Conservation (phyloP, 768 basidiomycete species). For the Amanita rimosa region DNA sequence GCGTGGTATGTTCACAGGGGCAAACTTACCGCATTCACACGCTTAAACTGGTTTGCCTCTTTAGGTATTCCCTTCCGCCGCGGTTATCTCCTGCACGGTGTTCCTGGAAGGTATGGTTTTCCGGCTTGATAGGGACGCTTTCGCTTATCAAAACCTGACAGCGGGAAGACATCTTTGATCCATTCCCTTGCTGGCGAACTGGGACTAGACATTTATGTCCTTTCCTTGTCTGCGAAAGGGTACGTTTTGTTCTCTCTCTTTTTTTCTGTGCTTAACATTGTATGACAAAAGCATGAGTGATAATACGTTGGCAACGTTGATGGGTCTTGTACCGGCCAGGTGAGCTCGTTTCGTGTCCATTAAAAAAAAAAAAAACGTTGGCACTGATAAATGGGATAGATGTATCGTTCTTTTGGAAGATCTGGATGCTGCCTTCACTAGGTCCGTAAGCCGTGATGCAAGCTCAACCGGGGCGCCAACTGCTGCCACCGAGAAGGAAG, state of each 20-base stretch:
- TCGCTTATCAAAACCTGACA: slow-evolving; percentile 16
- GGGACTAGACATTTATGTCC: slow-evolving; percentile 83
- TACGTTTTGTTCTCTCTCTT: slow-evolving; percentile 19
- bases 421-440: slow-evolving; percentile 86
- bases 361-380: background rate
- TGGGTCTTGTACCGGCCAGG: slow-evolving; percentile 84
- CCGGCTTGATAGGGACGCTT: slow-evolving; percentile 1
- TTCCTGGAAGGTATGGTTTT: slow-evolving; percentile 66
- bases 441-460: slow-evolving; percentile 73
- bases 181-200: slow-evolving; percentile 81
- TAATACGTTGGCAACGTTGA: slow-evolving; percentile 75
- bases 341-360: slow-evolving; percentile 17
- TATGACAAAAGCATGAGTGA: slow-evolving; percentile 65
- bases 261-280: slow-evolving; percentile 3
- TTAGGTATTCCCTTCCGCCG: slow-evolving; percentile 81
- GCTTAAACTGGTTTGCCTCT: slow-evolving; percentile 10
- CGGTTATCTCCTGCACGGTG: slow-evolving; percentile 77
- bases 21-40: slow-evolving; percentile 8
- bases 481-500: slow-evolving; percentile 28
- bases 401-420: slow-evolving; percentile 92
- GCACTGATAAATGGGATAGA: slow-evolving; percentile 25
- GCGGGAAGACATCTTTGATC: slow-evolving; percentile 80
- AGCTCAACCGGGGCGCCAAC: slow-evolving; percentile 68
- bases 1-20: slow-evolving; percentile 43
- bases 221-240: slow-evolving; percentile 84